Percentiles rank a stretch among this genome's conserved stretches.
Conservation (phyloP, 257 asterid genomes). For the Hygrophila difformis region DNA sequence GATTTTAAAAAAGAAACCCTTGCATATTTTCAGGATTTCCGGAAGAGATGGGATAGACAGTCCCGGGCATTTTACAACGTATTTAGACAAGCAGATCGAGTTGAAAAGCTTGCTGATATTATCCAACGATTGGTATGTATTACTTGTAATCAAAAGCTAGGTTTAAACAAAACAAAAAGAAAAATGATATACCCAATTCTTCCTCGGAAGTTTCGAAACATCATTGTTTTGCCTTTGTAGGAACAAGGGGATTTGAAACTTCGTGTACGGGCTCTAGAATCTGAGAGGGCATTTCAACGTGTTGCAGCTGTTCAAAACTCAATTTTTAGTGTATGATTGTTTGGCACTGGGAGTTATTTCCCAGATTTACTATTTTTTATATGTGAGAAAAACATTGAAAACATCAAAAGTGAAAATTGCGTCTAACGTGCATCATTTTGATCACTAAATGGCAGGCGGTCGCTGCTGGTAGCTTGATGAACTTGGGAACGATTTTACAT, state of each 20-base stretch:
- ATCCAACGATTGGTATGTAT: slow-evolving; percentile 68
- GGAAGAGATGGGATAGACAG: slow-evolving; percentile 90
- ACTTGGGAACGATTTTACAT: slow-evolving; percentile 78
- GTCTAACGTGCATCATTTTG: background rate
- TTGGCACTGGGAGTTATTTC: background rate
- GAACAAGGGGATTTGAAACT: slow-evolving; percentile 99
- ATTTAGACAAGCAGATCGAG: slow-evolving; percentile 97
- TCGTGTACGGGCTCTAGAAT: slow-evolving; percentile 87
- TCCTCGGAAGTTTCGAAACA: too few species aligned
- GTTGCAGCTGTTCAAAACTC: slow-evolving; percentile 88
- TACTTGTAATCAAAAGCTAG: slow-evolving; percentile 1
- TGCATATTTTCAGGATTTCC: slow-evolving; percentile 53
- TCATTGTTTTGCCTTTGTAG: slow-evolving; percentile 23
- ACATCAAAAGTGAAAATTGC: too few species aligned
- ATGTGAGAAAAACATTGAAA: too few species aligned
- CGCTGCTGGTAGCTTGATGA: slow-evolving; percentile 95
- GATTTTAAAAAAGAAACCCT: slow-evolving; percentile 12
- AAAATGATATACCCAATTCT: too few species aligned
- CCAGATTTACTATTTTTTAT: background rate
- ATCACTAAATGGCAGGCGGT: slow-evolving; percentile 52
- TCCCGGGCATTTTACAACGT: slow-evolving; percentile 80
- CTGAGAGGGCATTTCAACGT: slow-evolving; percentile 94
- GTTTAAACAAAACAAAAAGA: too few species aligned
- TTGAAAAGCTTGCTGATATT: slow-evolving; percentile 76
- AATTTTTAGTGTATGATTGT: slow-evolving; percentile 66